Base-by-base conservation (phyloP, 441 rosid genomes). In the Croton setiger region DNA sequence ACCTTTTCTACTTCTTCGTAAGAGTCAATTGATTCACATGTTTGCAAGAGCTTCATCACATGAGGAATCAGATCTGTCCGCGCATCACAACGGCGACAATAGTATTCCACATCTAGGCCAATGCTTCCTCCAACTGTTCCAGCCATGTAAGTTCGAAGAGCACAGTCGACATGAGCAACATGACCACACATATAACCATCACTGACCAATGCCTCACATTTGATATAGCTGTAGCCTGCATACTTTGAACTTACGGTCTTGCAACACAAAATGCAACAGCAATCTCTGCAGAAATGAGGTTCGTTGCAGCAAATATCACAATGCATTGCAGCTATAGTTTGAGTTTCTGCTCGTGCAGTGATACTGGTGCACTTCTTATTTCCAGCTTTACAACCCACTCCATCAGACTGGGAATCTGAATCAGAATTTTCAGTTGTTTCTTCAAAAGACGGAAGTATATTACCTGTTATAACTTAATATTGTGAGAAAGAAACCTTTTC, bases 91-190 rank as follows among this genome's bases (percentile, higher is more conserved):
- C 93, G 87, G 44, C 98, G 84, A 60, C 98, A 92, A 53, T 76
- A 88, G 78, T 90, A 92, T 83, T 92, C 96, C 18, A 91, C 92
- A 81, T 90, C 93, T 78, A 95, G 80, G 20, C 92, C 90, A n/a
- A 95, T 86, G 74, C 84, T 82, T 74, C 98, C 99, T 64, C 97
- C 96, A 62, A 90, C 75, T 39, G 94, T 90, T 57, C 97, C 99
- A 78, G 98, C 96, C 94, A 89, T 78, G 79, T 87, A 90, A 63
- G 86, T 81, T 35, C 84, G 87, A 63, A 92, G 88, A 63, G 94
- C 97, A 80, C 98, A 90, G 66, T 83, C 84, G 68, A 90, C 10
- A 76, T 92, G 98, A 74, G 99, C 89, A 78, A 89, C 79, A 77
- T 95, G 98, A 58, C 92, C 94, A 60, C 99, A 94, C 35, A 85